phyloP scores from a whole-genome alignment of 768 basidiomycete species.

The Boletus rubropictus region DNA sequence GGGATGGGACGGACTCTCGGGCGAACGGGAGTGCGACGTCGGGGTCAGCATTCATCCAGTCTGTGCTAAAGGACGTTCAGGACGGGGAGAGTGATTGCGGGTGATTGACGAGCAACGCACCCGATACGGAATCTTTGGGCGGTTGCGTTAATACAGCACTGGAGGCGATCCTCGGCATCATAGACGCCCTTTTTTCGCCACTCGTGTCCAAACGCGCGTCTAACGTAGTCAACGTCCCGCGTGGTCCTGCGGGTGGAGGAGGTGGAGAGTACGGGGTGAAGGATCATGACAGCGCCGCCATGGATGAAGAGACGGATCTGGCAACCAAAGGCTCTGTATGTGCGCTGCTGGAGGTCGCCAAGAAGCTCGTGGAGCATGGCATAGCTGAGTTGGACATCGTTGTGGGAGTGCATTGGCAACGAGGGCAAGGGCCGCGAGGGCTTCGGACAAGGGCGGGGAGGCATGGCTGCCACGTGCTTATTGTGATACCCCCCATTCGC shows the following conservation, averaged over 20 bases:
- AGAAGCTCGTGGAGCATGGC: constrained; percentile 42
- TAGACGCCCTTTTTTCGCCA: constrained; percentile 42
- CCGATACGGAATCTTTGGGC: constrained; percentile 44
- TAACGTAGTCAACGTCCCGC: constrained; percentile 63
- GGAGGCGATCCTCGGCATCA: constrained; percentile 52
- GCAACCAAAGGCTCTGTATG: constrained; percentile 41
- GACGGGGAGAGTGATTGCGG: not conserved
- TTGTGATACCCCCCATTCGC: not conserved
- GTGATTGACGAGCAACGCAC: constrained; percentile 26
- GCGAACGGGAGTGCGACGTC: constrained; percentile 68
- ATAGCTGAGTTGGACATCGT: constrained; percentile 31
- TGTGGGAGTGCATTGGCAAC: constrained; percentile 25
- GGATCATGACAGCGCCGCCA: constrained; percentile 70
- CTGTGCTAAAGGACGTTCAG: constrained; percentile 25
- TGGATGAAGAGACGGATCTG: constrained; percentile 61
- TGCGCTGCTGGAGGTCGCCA: constrained; percentile 45
- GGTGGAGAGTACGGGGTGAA: constrained; percentile 42
- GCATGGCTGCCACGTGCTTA: constrained; percentile 1
- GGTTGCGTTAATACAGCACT: constrained; percentile 50
- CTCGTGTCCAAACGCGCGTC: constrained; percentile 54
- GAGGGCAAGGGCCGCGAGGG: not conserved
- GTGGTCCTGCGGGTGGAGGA: constrained; percentile 47
- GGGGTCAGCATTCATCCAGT: constrained; percentile 77
- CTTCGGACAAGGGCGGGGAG: not conserved
- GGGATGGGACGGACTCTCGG: constrained; percentile 41